These are phyloP conservation scores for Magnaporthiopsis rhizophila DNA, from an alignment of 2,329 filamentous ascomycete genomes.

Conservation along the genomic window DNA sequence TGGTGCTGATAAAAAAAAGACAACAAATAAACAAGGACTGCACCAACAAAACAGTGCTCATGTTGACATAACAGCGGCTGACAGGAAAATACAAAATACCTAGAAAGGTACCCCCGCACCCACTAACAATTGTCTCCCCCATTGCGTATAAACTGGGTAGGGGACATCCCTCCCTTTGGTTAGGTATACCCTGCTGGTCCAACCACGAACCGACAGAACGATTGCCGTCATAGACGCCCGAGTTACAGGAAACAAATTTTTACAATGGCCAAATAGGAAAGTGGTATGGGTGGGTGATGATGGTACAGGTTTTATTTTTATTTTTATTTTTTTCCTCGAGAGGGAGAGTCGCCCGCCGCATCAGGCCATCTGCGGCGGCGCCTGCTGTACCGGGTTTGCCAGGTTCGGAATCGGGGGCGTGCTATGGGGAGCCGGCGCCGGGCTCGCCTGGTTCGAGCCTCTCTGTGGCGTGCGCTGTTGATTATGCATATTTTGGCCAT, in stretches of 20 bases:
- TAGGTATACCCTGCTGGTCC: neutral
- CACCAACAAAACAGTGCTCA: too few species aligned
- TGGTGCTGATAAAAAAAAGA: too few species aligned
- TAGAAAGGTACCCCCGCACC: neutral
- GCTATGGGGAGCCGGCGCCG: conserved; percentile 18
- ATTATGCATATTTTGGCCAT: neutral
- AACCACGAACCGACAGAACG: neutral
- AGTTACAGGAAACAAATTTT: neutral
- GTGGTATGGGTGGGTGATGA: neutral
- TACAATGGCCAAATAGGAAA: neutral
- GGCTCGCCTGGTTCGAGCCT: conserved; percentile 18
- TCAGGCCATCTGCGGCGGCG: neutral
- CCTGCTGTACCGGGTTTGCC: conserved; percentile 2
- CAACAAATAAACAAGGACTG: too few species aligned
- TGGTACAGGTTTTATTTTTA: neutral
- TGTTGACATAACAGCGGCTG: too few species aligned
- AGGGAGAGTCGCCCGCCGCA: neutral
- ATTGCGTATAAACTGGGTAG: neutral
- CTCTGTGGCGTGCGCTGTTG: conserved; percentile 1
- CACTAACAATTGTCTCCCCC: neutral
- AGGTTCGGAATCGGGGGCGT: conserved; percentile 24
- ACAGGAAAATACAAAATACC: too few species aligned
- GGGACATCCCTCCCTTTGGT: neutral
- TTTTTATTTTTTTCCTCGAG: too few species aligned
- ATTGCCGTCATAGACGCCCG: conserved; percentile 10